A percentile compares a stretch with the other conserved stretches of the same genome.
Evolutionary conservation across 2,329 filamentous ascomycete species (phyloP).

Genomic region (Cryphonectria nitschkei): DNA sequence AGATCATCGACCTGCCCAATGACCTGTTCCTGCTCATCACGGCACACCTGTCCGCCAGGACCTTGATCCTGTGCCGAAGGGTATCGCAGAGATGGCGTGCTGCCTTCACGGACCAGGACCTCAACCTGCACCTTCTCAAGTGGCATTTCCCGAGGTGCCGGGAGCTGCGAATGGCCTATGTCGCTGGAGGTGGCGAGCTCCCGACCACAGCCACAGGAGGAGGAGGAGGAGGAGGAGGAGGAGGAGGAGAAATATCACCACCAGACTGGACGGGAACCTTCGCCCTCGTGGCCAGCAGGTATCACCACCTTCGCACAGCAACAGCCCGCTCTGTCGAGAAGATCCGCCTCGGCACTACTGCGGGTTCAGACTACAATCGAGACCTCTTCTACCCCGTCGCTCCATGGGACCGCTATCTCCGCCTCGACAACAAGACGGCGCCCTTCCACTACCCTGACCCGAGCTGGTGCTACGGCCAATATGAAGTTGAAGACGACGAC

Average conservation of each 20-base stretch:
- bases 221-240: background rate
- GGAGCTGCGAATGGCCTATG: constrained; percentile 51
- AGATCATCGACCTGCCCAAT: constrained; percentile 54
- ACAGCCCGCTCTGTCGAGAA: constrained; percentile 51
- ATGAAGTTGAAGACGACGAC: constrained; percentile 28
- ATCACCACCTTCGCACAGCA: constrained; percentile 55
- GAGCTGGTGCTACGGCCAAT: constrained; percentile 56
- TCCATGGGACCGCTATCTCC: constrained; percentile 51
- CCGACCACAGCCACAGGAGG: constrained; percentile 21
- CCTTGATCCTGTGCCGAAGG: constrained; percentile 55
- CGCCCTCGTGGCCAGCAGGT: constrained; percentile 55
- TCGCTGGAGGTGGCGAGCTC: constrained; percentile 12
- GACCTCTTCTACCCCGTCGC: constrained; percentile 39
- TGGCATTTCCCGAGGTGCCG: constrained; percentile 56
- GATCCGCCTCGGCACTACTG: constrained; percentile 40
- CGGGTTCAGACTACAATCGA: constrained; percentile 33
- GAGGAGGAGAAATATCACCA: no score
- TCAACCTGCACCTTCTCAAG: constrained; percentile 52
- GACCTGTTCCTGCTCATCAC: constrained; percentile 62
- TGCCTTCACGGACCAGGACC: constrained; percentile 52
- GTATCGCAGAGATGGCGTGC: constrained; percentile 54
- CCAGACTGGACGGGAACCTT: constrained; percentile 50
- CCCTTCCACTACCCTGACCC: constrained; percentile 52
- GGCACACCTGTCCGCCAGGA: constrained; percentile 50
- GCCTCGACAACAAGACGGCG: constrained; percentile 44